Base-by-base conservation (phyloP, 2,329 filamentous ascomycete genomes). In the Alternaria triticina region DNA sequence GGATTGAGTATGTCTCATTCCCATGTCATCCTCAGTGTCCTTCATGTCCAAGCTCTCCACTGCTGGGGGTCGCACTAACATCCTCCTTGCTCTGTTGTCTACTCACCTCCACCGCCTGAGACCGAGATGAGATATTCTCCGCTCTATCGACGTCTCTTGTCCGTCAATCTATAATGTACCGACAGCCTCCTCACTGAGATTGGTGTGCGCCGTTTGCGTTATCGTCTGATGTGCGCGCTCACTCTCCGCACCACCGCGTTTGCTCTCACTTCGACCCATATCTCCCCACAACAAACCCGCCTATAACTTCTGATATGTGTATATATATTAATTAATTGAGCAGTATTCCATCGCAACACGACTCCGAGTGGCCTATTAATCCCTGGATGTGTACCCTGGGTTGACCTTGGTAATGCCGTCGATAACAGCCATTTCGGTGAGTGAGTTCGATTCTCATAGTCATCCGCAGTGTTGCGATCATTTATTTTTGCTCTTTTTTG, bases 211-310 rank as follows among this genome's bases (percentile, higher is more conserved):
- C 25, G 25, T 15, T 6, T 49, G 46, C 46, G 36, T 40, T n/a
- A 17, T 17, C 0, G 0, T 28, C 6, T 3, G 3, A 4, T 28
- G 46, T 2, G 0, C 15, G 7, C 46, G 3, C 15, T 27, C 46
- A 28, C 15, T 4, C 3, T 3, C 10, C 45, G 1, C 17, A 20
- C 0, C 20, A 45, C 43, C 0, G 43, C 43, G 43, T 45, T 45
- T 45, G 43, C 43, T 8, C 43, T 45, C 11, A 22, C 11, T 5
- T 20, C 11, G 43, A 44, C 43, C 43, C 5, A 44, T 44, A 17
- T 45, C 17, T 22, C 20, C 22, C 46, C 23, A 28, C 46, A 27
- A n/a, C 46, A 7, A 49, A 12, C 5, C 3, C 23, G 1, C 15
- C 27, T 1, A 12, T 0, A 5, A 28, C 8, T 10, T 28, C 0